Evolutionary conservation across 306 rosid species (phyloP).

Genomic region (Ceratonia siliqua): DNA sequence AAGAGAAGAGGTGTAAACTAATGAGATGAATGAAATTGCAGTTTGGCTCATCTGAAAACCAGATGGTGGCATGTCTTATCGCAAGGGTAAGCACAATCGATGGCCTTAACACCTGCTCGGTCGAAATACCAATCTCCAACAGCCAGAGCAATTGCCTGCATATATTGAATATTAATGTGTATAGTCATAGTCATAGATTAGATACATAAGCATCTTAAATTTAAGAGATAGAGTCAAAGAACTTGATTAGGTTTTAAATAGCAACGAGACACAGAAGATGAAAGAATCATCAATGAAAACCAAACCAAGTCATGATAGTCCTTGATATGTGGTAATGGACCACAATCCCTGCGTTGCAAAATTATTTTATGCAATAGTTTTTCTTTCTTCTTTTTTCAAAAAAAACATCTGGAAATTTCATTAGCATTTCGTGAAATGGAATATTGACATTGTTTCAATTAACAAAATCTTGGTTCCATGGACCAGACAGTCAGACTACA

Average conservation of each 20-base stretch:
- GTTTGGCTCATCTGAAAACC: conserved; percentile 51
- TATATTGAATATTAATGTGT: conserved; percentile 12
- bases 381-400: neutral
- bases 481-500: neutral
- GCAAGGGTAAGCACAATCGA: conserved; percentile 91
- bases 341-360: neutral
- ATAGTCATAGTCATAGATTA: conserved; percentile 37
- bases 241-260: neutral
- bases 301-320: neutral
- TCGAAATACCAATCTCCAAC: conserved; percentile 93
- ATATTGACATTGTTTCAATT: neutral
- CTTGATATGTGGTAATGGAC: neutral
- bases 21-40: neutral
- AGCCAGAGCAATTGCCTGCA: conserved; percentile 84
- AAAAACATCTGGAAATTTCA: neutral
- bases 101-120: conserved; percentile 56
- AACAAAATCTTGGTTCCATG: neutral
- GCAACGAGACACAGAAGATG: conserved; percentile 1
- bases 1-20: conserved; percentile 8
- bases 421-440: too few relatives aligned
- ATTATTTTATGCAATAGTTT: neutral
- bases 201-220: conserved; percentile 5
- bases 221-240: neutral
- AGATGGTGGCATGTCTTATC: conserved; percentile 89
- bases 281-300: conserved; percentile 1